Evolutionary conservation across 768 basidiomycete genomes (phyloP).

Genomic region (Leccinellum rugosiceps): DNA sequence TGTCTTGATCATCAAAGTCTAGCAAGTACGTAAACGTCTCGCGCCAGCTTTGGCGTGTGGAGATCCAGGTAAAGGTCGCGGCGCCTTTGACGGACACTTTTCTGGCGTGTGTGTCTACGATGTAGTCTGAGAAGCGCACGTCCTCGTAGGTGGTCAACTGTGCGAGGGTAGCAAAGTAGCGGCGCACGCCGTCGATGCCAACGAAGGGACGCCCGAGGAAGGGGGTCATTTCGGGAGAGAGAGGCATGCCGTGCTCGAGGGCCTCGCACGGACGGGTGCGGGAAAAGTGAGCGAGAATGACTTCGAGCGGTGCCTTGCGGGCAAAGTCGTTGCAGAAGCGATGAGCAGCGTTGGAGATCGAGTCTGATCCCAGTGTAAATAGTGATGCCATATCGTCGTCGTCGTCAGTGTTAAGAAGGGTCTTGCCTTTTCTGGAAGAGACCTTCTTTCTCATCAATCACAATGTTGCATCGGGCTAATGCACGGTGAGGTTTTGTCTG

Average conservation of each 20-base stretch:
- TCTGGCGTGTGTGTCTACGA: constrained; percentile 47
- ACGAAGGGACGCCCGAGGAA: constrained; percentile 54
- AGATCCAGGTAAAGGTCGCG: constrained; percentile 55
- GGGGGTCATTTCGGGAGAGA: constrained; percentile 46
- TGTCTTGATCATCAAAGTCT: constrained; percentile 56
- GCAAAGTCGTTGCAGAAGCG: constrained; percentile 54
- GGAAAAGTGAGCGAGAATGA: constrained; percentile 51
- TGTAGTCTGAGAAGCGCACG: constrained; percentile 53
- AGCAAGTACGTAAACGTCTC: constrained; percentile 60
- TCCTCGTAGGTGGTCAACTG: constrained; percentile 46
- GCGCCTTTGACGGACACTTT: constrained; percentile 55
- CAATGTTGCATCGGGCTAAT: not conserved
- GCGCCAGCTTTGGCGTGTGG: constrained; percentile 53
- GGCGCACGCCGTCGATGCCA: constrained; percentile 40
- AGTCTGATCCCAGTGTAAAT: not conserved
- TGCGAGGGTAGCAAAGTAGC: constrained; percentile 50
- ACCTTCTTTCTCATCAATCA: not conserved
- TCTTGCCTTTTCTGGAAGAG: not conserved
- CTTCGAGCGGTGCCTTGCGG: constrained; percentile 37
- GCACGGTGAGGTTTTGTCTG: constrained; percentile 11
- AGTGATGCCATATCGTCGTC: constrained; percentile 4
- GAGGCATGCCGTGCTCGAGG: constrained; percentile 54
- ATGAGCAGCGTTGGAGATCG: constrained; percentile 42
- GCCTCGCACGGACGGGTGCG: constrained; percentile 40
- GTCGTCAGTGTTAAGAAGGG: not conserved